Conservation (phyloP, 768 basidiomycete genomes). For the Trametes meyenii region DNA sequence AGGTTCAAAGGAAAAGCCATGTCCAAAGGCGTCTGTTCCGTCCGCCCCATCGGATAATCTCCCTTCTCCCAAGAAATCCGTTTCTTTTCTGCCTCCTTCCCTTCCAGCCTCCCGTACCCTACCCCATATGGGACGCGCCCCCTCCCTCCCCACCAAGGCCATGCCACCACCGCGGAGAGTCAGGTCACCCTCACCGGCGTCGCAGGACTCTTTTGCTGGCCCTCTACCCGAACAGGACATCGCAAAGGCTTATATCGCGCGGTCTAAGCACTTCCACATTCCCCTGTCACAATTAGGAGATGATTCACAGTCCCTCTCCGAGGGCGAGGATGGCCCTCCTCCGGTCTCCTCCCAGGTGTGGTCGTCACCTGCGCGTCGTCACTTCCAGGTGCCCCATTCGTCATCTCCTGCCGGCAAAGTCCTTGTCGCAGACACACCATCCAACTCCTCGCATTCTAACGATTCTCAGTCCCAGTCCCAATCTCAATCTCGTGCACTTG, state of each 20-base stretch:
- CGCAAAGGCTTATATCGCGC: constrained; percentile 47
- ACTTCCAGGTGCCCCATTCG: neutral
- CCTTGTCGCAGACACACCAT: constrained; percentile 60
- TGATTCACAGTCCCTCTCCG: constrained; percentile 22
- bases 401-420: constrained; percentile 24
- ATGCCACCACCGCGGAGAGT: constrained; percentile 27
- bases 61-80: constrained; percentile 27
- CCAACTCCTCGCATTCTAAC: constrained; percentile 37
- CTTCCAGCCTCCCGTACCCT: constrained; percentile 18
- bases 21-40: neutral
- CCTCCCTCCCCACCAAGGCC: constrained; percentile 29
- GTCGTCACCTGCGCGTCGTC: neutral
- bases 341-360: constrained; percentile 3
- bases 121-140: constrained; percentile 14
- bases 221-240: constrained; percentile 48
- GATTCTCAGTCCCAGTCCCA: constrained; percentile 40
- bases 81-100: constrained; percentile 36
- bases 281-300: constrained; percentile 59
- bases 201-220: constrained; percentile 68
- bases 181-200: constrained; percentile 44
- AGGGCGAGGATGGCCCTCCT: constrained; percentile 20
- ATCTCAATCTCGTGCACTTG: constrained; percentile 1
- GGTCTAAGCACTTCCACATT: constrained; percentile 49
- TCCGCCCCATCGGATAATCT: neutral
- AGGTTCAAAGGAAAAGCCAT: neutral